A percentile compares a stretch with the other conserved stretches of the same genome.
Evolutionary conservation across 805 yeast species (phyloP).

Genomic region (Kluyveromyces lactis): DNA sequence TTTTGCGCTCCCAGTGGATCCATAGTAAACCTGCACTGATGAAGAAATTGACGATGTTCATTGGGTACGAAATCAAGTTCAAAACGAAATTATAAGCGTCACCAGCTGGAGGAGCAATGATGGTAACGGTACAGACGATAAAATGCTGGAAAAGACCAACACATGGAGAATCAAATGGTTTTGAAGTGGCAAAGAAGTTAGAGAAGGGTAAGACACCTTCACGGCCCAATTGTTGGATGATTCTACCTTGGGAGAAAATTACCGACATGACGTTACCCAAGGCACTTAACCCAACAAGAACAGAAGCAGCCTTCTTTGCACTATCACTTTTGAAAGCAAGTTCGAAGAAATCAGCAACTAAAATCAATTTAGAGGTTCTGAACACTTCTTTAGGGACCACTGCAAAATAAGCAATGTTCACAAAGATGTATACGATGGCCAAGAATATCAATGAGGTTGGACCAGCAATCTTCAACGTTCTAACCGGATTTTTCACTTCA

Average conservation of each 20-base stretch:
- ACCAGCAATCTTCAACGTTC: conserved; percentile 63
- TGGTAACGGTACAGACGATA: conserved; percentile 62
- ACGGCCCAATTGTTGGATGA: conserved; percentile 72
- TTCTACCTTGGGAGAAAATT: conserved; percentile 73
- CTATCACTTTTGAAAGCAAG: conserved; percentile 53
- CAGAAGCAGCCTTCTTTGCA: conserved; percentile 69
- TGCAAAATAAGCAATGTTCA: conserved; percentile 72
- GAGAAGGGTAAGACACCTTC: conserved; percentile 77
- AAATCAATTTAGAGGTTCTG: conserved; percentile 52
- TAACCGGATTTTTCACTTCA: conserved; percentile 66
- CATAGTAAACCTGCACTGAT: conserved; percentile 53
- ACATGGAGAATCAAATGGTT: conserved; percentile 66
- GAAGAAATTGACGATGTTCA: conserved; percentile 62
- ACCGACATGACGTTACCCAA: conserved; percentile 77
- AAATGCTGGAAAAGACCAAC: conserved; percentile 72
- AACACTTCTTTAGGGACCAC: conserved; percentile 65
- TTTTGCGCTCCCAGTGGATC: conserved; percentile 42
- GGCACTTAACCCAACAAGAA: conserved; percentile 73
- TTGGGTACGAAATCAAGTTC: conserved; percentile 74
- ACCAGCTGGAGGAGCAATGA: conserved; percentile 78
- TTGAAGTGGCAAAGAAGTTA: conserved; percentile 57
- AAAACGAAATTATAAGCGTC: conserved; percentile 78
- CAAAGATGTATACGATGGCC: conserved; percentile 62
- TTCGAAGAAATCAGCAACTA: conserved; percentile 70
- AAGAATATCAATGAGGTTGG: conserved; percentile 59